phyloP scores from a whole-genome alignment of 768 basidiomycete genomes.

The Steccherinum ochraceum region DNA sequence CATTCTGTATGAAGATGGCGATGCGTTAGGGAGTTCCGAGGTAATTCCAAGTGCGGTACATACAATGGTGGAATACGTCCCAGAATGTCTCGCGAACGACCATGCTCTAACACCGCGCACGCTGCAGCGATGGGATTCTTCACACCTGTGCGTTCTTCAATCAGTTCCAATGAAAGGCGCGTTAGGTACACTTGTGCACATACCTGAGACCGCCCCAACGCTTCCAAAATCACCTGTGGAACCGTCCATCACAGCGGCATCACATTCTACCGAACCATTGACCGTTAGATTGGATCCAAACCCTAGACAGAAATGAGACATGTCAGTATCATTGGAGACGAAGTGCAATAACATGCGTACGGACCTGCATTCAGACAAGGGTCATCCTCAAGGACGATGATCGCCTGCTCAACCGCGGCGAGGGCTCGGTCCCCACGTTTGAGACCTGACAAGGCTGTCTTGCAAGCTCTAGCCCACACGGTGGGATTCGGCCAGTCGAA shows the following conservation, averaged over 20 bases:
- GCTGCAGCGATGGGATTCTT: conserved; percentile 68
- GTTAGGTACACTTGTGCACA: too few relatives aligned
- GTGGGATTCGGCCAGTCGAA: background rate
- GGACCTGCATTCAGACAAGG: conserved; percentile 64
- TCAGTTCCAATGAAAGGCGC: background rate
- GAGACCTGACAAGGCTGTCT: conserved; percentile 28
- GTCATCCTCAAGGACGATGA: conserved; percentile 60
- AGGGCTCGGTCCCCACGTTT: conserved; percentile 24
- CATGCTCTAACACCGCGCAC: conserved; percentile 46
- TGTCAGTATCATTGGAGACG: background rate
- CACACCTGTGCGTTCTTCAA: conserved; percentile 43
- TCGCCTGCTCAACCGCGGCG: conserved; percentile 46
- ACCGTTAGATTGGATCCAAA: conserved; percentile 75
- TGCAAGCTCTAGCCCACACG: conserved; percentile 42
- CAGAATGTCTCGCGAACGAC: conserved; percentile 39
- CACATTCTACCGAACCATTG: conserved; percentile 75
- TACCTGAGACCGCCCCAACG: conserved; percentile 69
- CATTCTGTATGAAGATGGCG: conserved; percentile 31
- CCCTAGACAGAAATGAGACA: conserved; percentile 32
- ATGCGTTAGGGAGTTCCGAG: background rate
- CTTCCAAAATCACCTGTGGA: conserved; percentile 53
- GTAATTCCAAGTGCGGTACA: conserved; percentile 16
- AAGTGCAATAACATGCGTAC: conserved; percentile 4
- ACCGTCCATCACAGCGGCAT: conserved; percentile 67
- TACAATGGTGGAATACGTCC: conserved; percentile 70